Percentiles rank a stretch among this genome's conserved stretches.
Evolutionary conservation across 208 protist species (phyloP).

Genomic region (Vickermania ingenoplastis): DNA sequence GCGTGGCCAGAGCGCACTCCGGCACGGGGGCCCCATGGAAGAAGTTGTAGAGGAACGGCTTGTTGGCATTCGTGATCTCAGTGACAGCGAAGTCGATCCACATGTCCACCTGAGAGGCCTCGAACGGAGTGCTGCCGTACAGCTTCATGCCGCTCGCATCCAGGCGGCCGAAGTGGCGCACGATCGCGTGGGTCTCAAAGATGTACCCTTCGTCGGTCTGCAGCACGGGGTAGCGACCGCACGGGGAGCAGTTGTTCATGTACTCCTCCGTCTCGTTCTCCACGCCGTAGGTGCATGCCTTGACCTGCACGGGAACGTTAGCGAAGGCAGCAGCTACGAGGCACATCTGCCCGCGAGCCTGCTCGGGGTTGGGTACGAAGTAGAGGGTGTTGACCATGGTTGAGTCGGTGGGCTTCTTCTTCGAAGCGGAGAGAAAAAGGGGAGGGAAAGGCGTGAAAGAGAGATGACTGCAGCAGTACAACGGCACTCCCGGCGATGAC

Average conservation of each 20-base stretch:
- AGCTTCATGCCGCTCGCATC: slow-evolving; percentile 28
- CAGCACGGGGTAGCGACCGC: slow-evolving; percentile 62
- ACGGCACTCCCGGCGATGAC: too few relatives aligned
- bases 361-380: slow-evolving; percentile 15
- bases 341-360: slow-evolving; percentile 43
- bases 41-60: slow-evolving; percentile 24
- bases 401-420: background rate
- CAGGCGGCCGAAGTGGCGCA: slow-evolving; percentile 59
- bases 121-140: slow-evolving; percentile 70
- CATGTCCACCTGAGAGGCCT: slow-evolving; percentile 81
- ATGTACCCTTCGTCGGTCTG: slow-evolving; percentile 50
- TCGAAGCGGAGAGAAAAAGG: too few relatives aligned
- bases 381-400: slow-evolving; percentile 12
- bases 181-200: slow-evolving; percentile 82
- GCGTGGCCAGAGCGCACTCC: slow-evolving; percentile 2
- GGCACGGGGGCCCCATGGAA: slow-evolving; percentile 11
- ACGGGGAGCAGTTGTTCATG: slow-evolving; percentile 50
- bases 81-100: slow-evolving; percentile 76
- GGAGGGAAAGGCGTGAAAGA: too few relatives aligned
- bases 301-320: slow-evolving; percentile 21
- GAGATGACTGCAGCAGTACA: too few relatives aligned
- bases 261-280: slow-evolving; percentile 34
- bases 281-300: slow-evolving; percentile 28
- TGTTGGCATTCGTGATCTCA: slow-evolving; percentile 51
- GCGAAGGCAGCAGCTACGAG: slow-evolving; percentile 45